Evolutionary conservation across 169 alveolate genomes (phyloP).

Genomic region (Plasmodium fragile): DNA sequence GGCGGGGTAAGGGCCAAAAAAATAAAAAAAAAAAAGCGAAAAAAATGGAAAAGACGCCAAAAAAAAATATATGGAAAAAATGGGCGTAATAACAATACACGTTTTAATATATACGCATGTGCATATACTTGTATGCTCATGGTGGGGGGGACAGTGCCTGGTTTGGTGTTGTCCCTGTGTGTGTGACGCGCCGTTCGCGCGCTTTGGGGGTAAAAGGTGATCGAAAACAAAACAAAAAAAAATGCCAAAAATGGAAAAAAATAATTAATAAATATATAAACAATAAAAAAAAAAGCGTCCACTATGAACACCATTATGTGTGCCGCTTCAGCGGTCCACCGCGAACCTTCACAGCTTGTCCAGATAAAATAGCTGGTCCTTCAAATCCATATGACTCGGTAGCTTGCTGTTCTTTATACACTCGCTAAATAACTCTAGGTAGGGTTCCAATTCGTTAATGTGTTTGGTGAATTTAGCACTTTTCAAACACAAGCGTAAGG

Average conservation of each 20-base stretch:
- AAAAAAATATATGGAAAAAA: neutral
- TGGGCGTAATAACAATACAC: neutral
- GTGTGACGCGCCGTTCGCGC: neutral
- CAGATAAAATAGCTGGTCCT: slow-evolving; percentile 55
- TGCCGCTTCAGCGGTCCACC: neutral
- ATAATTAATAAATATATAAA: too few relatives aligned
- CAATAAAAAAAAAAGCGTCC: neutral
- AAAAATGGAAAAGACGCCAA: neutral
- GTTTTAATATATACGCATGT: neutral
- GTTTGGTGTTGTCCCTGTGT: neutral
- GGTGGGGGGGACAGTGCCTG: neutral
- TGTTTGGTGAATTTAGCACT: slow-evolving; percentile 57
- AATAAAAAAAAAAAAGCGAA: neutral
- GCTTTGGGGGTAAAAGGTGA: neutral
- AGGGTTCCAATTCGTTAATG: slow-evolving; percentile 64
- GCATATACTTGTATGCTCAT: neutral
- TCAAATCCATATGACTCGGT: slow-evolving; percentile 54
- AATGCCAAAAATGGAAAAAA: neutral
- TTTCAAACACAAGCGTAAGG: slow-evolving; percentile 56
- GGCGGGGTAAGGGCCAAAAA: neutral
- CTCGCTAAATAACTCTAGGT: slow-evolving; percentile 67
- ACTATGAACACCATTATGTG: neutral
- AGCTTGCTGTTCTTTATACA: slow-evolving; percentile 55
- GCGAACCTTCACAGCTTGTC: slow-evolving; percentile 25
- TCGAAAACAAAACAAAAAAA: neutral